Conservation (phyloP, 768 basidiomycete species). For the Trametes elegans region DNA sequence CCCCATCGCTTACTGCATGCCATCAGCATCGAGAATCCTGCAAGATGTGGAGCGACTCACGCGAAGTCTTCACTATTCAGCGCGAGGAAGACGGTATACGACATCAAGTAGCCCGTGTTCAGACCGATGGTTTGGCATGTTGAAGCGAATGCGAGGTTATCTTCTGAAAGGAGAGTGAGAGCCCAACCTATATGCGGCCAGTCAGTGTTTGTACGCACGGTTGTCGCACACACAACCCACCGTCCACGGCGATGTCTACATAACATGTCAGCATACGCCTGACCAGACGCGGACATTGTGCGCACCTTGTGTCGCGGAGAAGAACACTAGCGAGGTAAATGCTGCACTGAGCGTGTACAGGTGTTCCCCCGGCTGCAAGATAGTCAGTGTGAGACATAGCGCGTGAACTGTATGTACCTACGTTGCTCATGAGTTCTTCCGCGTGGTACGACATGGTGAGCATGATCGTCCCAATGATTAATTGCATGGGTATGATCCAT, state of each 20-base stretch:
- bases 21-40: constrained; percentile 1
- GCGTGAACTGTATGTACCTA: constrained; percentile 33
- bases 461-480: constrained; percentile 84
- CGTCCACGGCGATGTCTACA: constrained; percentile 95
- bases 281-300: background rate
- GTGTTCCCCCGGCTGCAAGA: constrained; percentile 71
- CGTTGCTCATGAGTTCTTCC: constrained; percentile 75
- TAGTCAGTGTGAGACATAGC: constrained; percentile 10
- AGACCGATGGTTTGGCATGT: constrained; percentile 98
- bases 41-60: constrained; percentile 39
- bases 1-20: constrained; percentile 69
- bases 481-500: constrained; percentile 98
- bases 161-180: constrained; percentile 82
- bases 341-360: constrained; percentile 74
- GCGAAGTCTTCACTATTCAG: constrained; percentile 93
- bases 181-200: constrained; percentile 60
- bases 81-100: constrained; percentile 96
- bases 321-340: constrained; percentile 88
- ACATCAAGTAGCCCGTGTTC: constrained; percentile 92
- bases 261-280: constrained; percentile 15
- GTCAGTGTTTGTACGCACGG: constrained; percentile 37
- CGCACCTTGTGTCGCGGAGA: constrained; percentile 95
- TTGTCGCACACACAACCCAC: constrained; percentile 40
- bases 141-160: constrained; percentile 93
- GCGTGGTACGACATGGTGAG: constrained; percentile 73